Percentiles rank a stretch among this genome's conserved stretches.
Evolutionary conservation across 2,329 filamentous ascomycete species (phyloP).

Genomic region (Diaporthe sp.): DNA sequence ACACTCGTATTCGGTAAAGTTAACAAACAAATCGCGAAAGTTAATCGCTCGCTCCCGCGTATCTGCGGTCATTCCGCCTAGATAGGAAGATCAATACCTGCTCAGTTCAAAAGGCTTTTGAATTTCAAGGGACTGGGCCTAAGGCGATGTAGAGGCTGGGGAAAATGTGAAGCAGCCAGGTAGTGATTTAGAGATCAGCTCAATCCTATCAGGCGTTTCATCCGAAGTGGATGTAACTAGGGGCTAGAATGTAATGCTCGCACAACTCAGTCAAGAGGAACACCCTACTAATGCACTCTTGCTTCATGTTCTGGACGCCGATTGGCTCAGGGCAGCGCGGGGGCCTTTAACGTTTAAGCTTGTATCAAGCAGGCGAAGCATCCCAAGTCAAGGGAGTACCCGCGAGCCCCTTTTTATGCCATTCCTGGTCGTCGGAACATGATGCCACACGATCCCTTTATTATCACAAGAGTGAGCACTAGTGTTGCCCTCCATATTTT

Average conservation of each 20-base stretch:
- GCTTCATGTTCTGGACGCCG: not conserved
- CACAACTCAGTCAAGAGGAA: not conserved
- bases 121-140: not conserved
- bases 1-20: not conserved
- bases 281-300: not conserved
- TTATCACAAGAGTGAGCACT: not conserved
- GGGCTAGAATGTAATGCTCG: not conserved
- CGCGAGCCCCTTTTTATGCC: not conserved
- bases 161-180: not conserved
- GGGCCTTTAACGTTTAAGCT: not conserved
- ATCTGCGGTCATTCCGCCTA: no score
- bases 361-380: constrained; percentile 9
- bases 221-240: constrained; percentile 10
- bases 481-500: not conserved
- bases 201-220: constrained; percentile 8
- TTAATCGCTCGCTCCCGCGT: not conserved
- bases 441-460: not conserved
- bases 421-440: not conserved
- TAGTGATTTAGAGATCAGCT: not conserved
- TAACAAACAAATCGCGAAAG: no score
- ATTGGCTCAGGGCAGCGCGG: not conserved
- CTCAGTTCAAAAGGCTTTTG: not conserved
- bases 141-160: not conserved
- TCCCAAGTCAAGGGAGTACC: not conserved
- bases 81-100: not conserved